Percentiles rank a stretch among this genome's conserved stretches.
phyloP scores from a whole-genome alignment of 75 land plant species.

The Larix kaempferi region DNA sequence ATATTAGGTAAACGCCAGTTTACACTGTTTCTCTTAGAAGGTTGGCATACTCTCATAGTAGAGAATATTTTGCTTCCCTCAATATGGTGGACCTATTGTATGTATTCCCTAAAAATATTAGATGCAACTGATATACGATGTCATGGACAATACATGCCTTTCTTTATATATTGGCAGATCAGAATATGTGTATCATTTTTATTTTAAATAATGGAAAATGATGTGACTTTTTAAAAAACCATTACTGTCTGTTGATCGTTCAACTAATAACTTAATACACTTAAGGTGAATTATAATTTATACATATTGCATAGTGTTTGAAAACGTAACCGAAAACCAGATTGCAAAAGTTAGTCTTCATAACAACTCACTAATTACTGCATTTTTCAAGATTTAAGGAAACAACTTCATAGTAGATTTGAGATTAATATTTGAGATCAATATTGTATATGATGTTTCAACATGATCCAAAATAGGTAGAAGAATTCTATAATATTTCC shows the following conservation, averaged over 20 bases:
- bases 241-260: background rate
- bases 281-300: background rate
- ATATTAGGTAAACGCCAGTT: too few species aligned
- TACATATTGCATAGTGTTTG: background rate
- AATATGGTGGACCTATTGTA: too few species aligned
- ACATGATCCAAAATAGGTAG: background rate
- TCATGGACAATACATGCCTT: too few species aligned
- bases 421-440: too few species aligned
- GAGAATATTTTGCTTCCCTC: too few species aligned
- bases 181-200: too few species aligned
- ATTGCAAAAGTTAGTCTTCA: background rate
- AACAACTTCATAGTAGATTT: background rate
- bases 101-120: too few species aligned
- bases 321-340: background rate
- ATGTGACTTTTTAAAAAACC: background rate
- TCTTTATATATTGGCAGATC: too few species aligned
- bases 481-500: background rate
- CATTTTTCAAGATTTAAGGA: background rate
- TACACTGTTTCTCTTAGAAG: too few species aligned
- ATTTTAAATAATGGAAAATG: too few species aligned
- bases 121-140: too few species aligned
- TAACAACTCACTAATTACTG: background rate
- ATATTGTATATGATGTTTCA: background rate
- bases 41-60: too few species aligned
- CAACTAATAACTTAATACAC: background rate